These are phyloP conservation scores for Phlyctochytrium planicorne DNA, from an alignment of 192 early-diverging fungal genomes.

Conservation along the genomic window DNA sequence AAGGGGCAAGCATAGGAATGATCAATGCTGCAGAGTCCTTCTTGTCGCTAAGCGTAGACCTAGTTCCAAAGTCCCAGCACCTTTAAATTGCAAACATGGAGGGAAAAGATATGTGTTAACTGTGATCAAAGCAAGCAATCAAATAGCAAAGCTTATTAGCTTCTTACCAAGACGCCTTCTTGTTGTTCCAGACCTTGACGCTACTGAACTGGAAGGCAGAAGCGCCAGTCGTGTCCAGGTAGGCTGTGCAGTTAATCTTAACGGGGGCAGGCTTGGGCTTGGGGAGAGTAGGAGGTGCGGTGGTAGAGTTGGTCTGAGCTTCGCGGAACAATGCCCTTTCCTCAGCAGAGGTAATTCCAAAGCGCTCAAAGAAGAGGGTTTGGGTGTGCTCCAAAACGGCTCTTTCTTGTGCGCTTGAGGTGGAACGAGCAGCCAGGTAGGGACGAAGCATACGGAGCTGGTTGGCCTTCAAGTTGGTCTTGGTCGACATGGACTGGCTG, in stretches of 20 bases:
- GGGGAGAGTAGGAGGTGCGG: conserved; percentile 11
- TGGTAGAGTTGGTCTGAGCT: conserved; percentile 10
- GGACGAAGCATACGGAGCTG: conserved; percentile 38
- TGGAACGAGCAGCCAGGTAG: conserved; percentile 16
- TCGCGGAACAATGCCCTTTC: conserved; percentile 8
- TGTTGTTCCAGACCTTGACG: conserved; percentile 16
- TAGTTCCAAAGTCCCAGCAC: conserved; percentile 30
- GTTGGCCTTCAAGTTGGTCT: conserved; percentile 33
- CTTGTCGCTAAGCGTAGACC: not conserved
- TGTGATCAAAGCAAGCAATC: too few species aligned
- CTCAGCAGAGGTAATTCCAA: conserved; percentile 18
- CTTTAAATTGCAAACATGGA: not conserved
- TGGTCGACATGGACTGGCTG: conserved; percentile 19
- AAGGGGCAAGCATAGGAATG: conserved; percentile 12
- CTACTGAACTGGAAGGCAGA: conserved; percentile 7
- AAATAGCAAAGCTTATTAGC: too few species aligned
- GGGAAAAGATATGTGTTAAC: not conserved
- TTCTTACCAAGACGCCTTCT: not conserved
- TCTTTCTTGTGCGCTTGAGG: conserved; percentile 8
- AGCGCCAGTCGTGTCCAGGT: conserved; percentile 11
- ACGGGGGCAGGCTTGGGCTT: conserved; percentile 5
- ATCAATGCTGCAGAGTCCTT: conserved; percentile 5
- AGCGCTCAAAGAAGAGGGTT: conserved; percentile 26
- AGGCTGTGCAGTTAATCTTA: conserved; percentile 13
- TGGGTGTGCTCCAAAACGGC: conserved; percentile 26